phyloP scores from a whole-genome alignment of 495 filamentous ascomycete species.

The Sporormia fimetaria region DNA sequence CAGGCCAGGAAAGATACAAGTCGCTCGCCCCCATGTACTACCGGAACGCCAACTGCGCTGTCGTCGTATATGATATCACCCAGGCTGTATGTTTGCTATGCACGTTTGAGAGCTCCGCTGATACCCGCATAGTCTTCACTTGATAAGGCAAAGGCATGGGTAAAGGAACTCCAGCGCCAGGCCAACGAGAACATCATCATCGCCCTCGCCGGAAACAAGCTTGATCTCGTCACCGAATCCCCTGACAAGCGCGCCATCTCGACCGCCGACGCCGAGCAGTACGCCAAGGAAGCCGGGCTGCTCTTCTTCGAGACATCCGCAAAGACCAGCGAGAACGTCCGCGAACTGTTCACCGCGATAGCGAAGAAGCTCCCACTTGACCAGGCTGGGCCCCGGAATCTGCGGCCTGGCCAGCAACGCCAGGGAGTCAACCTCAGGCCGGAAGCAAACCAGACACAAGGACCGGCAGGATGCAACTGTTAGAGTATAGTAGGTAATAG shows the following conservation, averaged over 20 bases:
- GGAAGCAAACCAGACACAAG: slow-evolving; percentile 65
- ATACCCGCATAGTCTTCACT: slow-evolving; percentile 59
- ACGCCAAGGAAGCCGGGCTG: slow-evolving; percentile 81
- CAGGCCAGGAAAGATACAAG: slow-evolving; percentile 96
- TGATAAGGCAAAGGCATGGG: slow-evolving; percentile 98
- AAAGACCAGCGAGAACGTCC: slow-evolving; percentile 91
- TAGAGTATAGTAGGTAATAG: slow-evolving; percentile 31
- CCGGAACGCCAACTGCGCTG: slow-evolving; percentile 95
- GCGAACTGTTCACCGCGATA: slow-evolving; percentile 94
- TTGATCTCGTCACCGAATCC: slow-evolving; percentile 80
- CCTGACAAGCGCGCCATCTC: slow-evolving; percentile 88
- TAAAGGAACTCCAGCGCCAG: slow-evolving; percentile 97
- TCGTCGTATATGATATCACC: slow-evolving; percentile 98
- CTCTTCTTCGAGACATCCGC: slow-evolving; percentile 97
- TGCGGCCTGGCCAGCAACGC: slow-evolving; percentile 56
- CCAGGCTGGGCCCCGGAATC: slow-evolving; percentile 76
- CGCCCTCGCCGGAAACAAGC: slow-evolving; percentile 92
- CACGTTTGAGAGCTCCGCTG: slow-evolving; percentile 6
- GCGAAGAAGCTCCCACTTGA: slow-evolving; percentile 94
- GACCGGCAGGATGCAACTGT: slow-evolving; percentile 64
- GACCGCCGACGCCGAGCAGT: slow-evolving; percentile 84
- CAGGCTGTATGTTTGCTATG: slow-evolving; percentile 63
- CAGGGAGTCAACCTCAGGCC: slow-evolving; percentile 72
- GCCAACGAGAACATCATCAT: slow-evolving; percentile 99
- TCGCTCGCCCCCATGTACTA: slow-evolving; percentile 99